A percentile compares a stretch with the other conserved stretches of the same genome.
Evolutionary conservation across 768 basidiomycete genomes (phyloP).

Genomic region (Tricholoma furcatifolium): DNA sequence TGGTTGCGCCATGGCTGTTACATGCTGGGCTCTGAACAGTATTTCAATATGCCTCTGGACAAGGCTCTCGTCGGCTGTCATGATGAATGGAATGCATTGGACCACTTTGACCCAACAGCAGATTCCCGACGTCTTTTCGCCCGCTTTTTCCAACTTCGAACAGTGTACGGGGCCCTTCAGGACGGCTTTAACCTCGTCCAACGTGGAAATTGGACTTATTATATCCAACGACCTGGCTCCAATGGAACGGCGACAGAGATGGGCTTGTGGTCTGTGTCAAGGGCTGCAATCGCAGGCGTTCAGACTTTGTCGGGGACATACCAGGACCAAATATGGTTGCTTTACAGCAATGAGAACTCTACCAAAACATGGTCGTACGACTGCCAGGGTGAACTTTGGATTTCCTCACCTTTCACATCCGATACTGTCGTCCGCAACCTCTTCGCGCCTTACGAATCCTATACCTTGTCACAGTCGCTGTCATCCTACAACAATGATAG

Average conservation of each 20-base stretch:
- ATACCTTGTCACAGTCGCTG: constrained; percentile 64
- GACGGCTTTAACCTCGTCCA: constrained; percentile 88
- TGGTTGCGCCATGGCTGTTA: constrained; percentile 97
- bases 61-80: constrained; percentile 77
- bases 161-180: constrained; percentile 68
- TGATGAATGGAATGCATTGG: constrained; percentile 90
- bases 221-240: constrained; percentile 81
- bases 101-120: constrained; percentile 91
- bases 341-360: constrained; percentile 83
- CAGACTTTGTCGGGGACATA: constrained; percentile 64
- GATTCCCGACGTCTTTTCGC: constrained; percentile 72
- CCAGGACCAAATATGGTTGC: constrained; percentile 74
- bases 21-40: constrained; percentile 84
- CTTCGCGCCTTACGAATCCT: constrained; percentile 81
- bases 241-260: constrained; percentile 79
- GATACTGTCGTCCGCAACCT: constrained; percentile 70
- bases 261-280: constrained; percentile 83
- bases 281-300: constrained; percentile 54
- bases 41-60: constrained; percentile 90
- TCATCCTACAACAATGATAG: constrained; percentile 61
- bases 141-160: constrained; percentile 72
- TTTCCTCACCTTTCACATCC: constrained; percentile 72
- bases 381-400: constrained; percentile 64
- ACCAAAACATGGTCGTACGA: constrained; percentile 63
- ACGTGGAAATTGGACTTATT: constrained; percentile 82